These are phyloP conservation scores for Rhododendron kiyosumense DNA, from an alignment of 148 eudicot genomes.

Conservation along the genomic window DNA sequence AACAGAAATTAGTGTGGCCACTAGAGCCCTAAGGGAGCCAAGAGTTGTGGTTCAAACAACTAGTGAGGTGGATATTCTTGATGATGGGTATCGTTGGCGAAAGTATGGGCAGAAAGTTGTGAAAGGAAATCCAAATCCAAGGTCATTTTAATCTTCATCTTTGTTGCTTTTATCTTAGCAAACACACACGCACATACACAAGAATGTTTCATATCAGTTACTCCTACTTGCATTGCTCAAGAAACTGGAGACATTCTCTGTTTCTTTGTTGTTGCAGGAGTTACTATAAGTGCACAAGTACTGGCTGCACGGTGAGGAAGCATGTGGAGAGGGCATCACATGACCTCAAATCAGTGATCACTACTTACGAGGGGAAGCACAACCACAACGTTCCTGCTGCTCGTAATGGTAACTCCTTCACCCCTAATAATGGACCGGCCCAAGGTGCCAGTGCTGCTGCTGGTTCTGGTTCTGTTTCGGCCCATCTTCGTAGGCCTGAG, in stretches of 20 bases:
- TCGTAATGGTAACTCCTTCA: slow-evolving; percentile 31
- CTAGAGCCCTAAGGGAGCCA: slow-evolving; percentile 59
- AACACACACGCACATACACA: neutral
- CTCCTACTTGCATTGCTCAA: neutral
- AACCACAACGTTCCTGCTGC: slow-evolving; percentile 68
- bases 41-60: slow-evolving; percentile 64
- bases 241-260: neutral
- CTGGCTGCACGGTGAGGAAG: slow-evolving; percentile 59
- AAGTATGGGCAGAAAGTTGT: slow-evolving; percentile 71
- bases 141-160: slow-evolving; percentile 22
- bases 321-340: slow-evolving; percentile 68
- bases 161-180: neutral
- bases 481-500: slow-evolving; percentile 30
- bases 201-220: neutral
- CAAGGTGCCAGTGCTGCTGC: slow-evolving; percentile 27
- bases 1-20: slow-evolving; percentile 45
- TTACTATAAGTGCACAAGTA: slow-evolving; percentile 60
- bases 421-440: slow-evolving; percentile 3
- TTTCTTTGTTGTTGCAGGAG: slow-evolving; percentile 37
- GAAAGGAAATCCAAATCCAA: slow-evolving; percentile 70
- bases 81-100: slow-evolving; percentile 69
- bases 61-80: slow-evolving; percentile 65
- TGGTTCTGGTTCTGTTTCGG: slow-evolving; percentile 32
- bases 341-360: slow-evolving; percentile 59
- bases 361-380: slow-evolving; percentile 68